Conservation (phyloP, 352 stramenopile genomes). For the Phytopythium boreale region DNA sequence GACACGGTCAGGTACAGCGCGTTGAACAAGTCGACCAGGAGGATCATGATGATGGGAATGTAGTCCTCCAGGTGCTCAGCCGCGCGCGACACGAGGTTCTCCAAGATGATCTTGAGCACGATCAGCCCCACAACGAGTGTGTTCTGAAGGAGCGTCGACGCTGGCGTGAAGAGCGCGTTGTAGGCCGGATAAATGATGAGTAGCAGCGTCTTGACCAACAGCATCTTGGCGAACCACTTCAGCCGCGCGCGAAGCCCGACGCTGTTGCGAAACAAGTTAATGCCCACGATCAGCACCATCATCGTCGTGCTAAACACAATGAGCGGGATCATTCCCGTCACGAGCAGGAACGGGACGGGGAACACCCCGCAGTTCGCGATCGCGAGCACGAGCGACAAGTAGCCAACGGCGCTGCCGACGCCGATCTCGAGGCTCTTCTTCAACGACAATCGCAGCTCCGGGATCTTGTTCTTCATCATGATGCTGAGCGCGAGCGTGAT, state of each 20-base stretch:
- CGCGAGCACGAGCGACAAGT: not conserved
- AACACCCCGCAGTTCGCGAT: conserved; percentile 13
- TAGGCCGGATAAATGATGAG: conserved; percentile 27
- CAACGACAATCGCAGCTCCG: not conserved
- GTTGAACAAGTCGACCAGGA: conserved; percentile 29
- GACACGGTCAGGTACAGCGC: conserved; percentile 21
- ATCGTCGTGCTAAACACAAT: conserved; percentile 2
- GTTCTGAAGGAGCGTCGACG: conserved; percentile 11
- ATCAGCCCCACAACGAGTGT: conserved; percentile 17
- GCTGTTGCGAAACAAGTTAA: conserved; percentile 5
- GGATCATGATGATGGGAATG: conserved; percentile 23
- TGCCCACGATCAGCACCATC: conserved; percentile 13
- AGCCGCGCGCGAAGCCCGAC: conserved; percentile 19
- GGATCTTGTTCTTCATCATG: conserved; percentile 9
- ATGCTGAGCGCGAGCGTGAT: not conserved
- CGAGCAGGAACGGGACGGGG: conserved; percentile 26
- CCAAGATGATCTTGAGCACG: conserved; percentile 23
- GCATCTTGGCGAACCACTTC: conserved; percentile 24
- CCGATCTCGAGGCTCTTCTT: not conserved
- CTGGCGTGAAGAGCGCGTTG: conserved; percentile 18
- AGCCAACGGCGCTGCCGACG: not conserved
- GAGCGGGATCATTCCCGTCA: conserved; percentile 2
- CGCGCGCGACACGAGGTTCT: conserved; percentile 16
- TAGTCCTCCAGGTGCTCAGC: conserved; percentile 20
- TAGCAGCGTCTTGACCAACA: conserved; percentile 16